Conservation (phyloP, 116 monocot species). For the Papilionanthe hybrid region DNA sequence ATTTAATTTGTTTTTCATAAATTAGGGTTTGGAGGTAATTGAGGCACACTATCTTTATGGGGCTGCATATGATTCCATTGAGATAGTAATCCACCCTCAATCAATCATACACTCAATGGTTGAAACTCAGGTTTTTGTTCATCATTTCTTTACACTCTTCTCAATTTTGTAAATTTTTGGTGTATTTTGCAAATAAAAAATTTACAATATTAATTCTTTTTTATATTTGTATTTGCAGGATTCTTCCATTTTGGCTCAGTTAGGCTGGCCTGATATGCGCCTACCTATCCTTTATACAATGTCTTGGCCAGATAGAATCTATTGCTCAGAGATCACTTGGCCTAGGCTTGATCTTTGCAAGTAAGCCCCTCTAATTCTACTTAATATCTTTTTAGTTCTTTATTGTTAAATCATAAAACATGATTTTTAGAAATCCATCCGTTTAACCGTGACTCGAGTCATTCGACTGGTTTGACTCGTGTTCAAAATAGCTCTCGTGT, state of each 20-base stretch:
- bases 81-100: slow-evolving; percentile 96
- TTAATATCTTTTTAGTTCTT: no score
- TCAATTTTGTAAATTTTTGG: not conserved
- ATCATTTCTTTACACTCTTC: not conserved
- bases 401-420: no score
- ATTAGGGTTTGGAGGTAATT: slow-evolving; percentile 92
- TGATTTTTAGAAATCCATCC: no score
- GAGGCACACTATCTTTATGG: slow-evolving; percentile 99
- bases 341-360: slow-evolving; percentile 98
- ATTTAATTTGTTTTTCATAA: slow-evolving; percentile 1
- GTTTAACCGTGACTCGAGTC: no score
- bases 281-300: slow-evolving; percentile 93
- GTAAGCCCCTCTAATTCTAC: slow-evolving; percentile 16
- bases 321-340: slow-evolving; percentile 96
- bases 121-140: slow-evolving; percentile 76
- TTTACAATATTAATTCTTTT: not conserved
- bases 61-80: slow-evolving; percentile 85
- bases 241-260: slow-evolving; percentile 90
- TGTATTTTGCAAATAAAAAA: not conserved
- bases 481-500: no score
- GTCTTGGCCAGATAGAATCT: slow-evolving; percentile 96
- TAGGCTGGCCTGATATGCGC: slow-evolving; percentile 98
- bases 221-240: slow-evolving; percentile 37
- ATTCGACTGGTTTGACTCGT: no score
- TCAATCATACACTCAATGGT: slow-evolving; percentile 99